Base-by-base conservation (phyloP, 768 basidiomycete genomes). In the Amyloporia xantha region DNA sequence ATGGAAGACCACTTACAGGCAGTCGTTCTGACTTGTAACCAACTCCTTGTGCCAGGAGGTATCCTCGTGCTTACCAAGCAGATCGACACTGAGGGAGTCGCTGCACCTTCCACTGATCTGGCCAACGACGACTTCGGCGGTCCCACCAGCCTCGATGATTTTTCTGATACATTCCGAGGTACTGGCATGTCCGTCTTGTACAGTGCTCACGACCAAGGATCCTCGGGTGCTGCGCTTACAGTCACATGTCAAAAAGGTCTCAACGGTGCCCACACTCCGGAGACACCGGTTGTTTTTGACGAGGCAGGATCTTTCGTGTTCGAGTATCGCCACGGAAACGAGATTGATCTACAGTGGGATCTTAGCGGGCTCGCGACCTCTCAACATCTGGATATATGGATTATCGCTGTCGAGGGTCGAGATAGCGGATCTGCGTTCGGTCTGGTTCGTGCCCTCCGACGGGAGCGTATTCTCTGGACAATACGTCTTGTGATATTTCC, bases 391-490 rank as follows among this genome's bases (percentile, higher is more conserved):
- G 35, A 37, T 11, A 25, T 47, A 10, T 47, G 46, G 46, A 17
- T 47, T 3, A 13, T 39, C 4, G 36, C 24, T 4, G 41, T 43
- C 41, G 3, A 36, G 9, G 54, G 13, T 21, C 56, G 54, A 24
- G 39, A 66, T 46, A 66, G 66, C 5, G 61, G 59, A 24, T 62
- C 62, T 13, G 63, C 62, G 1, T 41, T 57, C 13, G 70, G 70
- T 2, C 56, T 72, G 20, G 50, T 60, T 9, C 48, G 66, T 26
- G 57, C 64, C 5, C 52, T 69, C 19, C 53, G 60, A 3, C 57
- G 57, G 37, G 69, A 71, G 50, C 66, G 59, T 43, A 54, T 54
- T 5, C 39, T 58, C 4, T 69, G 68, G 64, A 58, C 52, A 5
- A 61, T 68, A 39, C 55, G 55, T 19, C 42, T 65, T 9, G 63